A percentile compares a stretch with the other conserved stretches of the same genome.
Evolutionary conservation across 106 monocot species (phyloP).

Genomic region (Dioscorea zingiberensis): DNA sequence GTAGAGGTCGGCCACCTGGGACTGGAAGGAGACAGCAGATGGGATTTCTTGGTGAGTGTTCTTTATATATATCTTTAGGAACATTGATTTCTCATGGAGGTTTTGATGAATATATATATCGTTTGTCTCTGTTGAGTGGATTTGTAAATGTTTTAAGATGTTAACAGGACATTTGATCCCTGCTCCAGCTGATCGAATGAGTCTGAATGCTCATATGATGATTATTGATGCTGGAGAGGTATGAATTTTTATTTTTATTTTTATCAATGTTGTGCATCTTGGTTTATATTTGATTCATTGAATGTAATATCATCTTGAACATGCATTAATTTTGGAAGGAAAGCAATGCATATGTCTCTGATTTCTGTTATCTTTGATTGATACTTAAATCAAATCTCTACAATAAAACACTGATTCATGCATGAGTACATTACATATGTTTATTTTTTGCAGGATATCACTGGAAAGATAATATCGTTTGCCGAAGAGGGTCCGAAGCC

Average conservation of each 20-base stretch:
- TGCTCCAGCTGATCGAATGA: slow-evolving; percentile 70
- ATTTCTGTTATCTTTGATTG: too few species aligned
- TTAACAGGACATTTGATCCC: slow-evolving; percentile 66
- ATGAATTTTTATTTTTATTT: slow-evolving; percentile 9
- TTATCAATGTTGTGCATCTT: too few species aligned
- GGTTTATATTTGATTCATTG: too few species aligned
- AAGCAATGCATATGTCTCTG: too few species aligned
- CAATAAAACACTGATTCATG: neutral
- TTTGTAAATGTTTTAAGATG: too few species aligned
- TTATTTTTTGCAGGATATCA: slow-evolving; percentile 43
- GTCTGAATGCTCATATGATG: slow-evolving; percentile 80
- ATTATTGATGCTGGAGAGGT: slow-evolving; percentile 73
- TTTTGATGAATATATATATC: too few species aligned
- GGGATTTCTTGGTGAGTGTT: slow-evolving; percentile 9
- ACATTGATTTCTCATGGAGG: too few species aligned
- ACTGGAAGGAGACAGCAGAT: slow-evolving; percentile 19
- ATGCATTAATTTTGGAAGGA: too few species aligned
- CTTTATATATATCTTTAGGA: too few species aligned
- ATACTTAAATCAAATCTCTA: neutral
- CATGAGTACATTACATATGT: neutral
- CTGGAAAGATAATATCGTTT: slow-evolving; percentile 56
- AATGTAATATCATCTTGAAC: too few species aligned
- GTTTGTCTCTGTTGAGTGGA: too few species aligned
- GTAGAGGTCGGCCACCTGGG: slow-evolving; percentile 28
- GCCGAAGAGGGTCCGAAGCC: slow-evolving; percentile 67